Percentiles rank a stretch among this genome's conserved stretches.
These are phyloP conservation scores for Diaporthe capsici DNA, from an alignment of 2,329 filamentous ascomycete species.

Conservation along the genomic window DNA sequence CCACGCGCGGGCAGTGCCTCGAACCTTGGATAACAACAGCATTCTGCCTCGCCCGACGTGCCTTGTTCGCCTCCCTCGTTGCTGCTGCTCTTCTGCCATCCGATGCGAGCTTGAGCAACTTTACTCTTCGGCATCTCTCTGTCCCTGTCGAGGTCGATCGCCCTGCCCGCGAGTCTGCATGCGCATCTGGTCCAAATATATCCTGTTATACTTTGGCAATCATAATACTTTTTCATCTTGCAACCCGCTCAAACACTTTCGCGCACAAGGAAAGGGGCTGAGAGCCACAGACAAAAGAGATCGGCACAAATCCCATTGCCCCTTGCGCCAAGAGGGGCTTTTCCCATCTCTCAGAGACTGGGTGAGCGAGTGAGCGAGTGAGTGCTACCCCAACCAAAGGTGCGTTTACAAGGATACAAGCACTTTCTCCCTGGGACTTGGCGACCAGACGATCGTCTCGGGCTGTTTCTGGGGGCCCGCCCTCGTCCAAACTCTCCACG, in stretches of 20 bases:
- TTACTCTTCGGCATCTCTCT: slow-evolving; percentile 17
- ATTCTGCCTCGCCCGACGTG: slow-evolving; percentile 4
- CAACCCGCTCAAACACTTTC: slow-evolving; percentile 17
- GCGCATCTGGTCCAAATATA: slow-evolving; percentile 13
- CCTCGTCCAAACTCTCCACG: slow-evolving; percentile 28
- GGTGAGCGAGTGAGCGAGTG: neutral
- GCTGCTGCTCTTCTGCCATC: neutral
- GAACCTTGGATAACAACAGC: neutral
- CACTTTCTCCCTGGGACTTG: slow-evolving; percentile 20
- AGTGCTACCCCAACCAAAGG: slow-evolving; percentile 9
- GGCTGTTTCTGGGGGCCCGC: slow-evolving; percentile 14
- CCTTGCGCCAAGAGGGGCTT: slow-evolving; percentile 8
- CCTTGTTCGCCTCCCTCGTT: neutral
- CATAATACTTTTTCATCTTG: slow-evolving; percentile 17
- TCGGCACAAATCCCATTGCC: slow-evolving; percentile 16
- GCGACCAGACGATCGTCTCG: slow-evolving; percentile 31
- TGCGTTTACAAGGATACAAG: slow-evolving; percentile 22
- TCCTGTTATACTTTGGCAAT: neutral
- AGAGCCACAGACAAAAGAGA: neutral
- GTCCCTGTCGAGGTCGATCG: neutral
- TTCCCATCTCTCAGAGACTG: neutral
- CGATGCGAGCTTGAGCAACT: slow-evolving; percentile 5
- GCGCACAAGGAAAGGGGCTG: neutral
- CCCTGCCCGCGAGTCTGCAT: slow-evolving; percentile 8
- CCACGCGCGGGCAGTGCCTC: neutral